Evolutionary conservation across 1,284 basidiomycete species (phyloP), one percentile per base, ranked within the genome.

Genomic region (Rhizopogon hawkerae): DNA sequence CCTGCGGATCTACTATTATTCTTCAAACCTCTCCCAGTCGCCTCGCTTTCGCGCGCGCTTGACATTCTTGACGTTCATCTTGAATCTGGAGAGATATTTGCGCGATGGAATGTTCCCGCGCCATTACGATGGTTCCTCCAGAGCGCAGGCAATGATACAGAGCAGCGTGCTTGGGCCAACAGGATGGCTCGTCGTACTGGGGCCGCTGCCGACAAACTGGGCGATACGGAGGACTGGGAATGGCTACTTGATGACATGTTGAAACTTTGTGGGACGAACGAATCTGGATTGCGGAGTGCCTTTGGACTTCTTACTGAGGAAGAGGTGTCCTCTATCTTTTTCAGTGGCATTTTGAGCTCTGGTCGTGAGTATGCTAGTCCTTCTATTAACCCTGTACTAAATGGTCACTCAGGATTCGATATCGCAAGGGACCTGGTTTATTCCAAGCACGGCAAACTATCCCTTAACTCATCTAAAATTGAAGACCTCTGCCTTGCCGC

Each of bases 21-120:
- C 71, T 91, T 92, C 72, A 75, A 78, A 51, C 85, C 89, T 13
- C 73, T 95, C 10, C 80, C 83, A 0, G 69, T 83, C 16, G 68
- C 78, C 3, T 82, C 87, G 0, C 71, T 96, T 3, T 92, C 91
- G 0, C 78, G 81, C 43, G 82, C 85, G 5, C 76, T 97, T 31
- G 93, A 97, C 63, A 81, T 92, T 43, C 76, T 96, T 42, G 93
- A 97, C 65, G 79, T 94, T 1, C 92, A 96, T 64, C 76, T 97
- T n/a, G 89, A 93, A 62, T 86, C 87, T 0, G 92, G 90, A 11
- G 93, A 96, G 68, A 89, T 92, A 42, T 72, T 97, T 16, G 78
- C 89, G 3, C 76, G 90, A 38, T 96, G 92, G 91, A 78, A 78
- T 58, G 86, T 88, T 1, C 78, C 87, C 14, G 84, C 85, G 1